A percentile compares a stretch with the other conserved stretches of the same genome.
Conservation (phyloP, 78 protist species). For the Polysphondylium violaceum region DNA sequence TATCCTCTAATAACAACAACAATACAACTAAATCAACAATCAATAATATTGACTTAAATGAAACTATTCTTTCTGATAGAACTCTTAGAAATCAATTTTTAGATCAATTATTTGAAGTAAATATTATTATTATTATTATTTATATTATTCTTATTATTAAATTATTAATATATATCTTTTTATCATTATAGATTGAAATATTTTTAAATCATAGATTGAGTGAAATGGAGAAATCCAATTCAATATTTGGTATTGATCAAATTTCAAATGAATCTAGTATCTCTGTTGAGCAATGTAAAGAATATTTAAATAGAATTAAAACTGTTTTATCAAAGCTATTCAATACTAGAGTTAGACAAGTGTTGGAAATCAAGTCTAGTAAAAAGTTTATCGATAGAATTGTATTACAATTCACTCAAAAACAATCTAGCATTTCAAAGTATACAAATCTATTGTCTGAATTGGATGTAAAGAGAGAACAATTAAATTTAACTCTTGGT, state of each 20-base stretch:
- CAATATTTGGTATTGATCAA: constrained; percentile 31
- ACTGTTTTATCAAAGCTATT: neutral
- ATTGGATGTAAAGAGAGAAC: constrained; percentile 9
- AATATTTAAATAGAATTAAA: neutral
- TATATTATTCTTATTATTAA: neutral
- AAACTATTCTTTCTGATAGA: constrained; percentile 37
- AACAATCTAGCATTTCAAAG: constrained; percentile 22
- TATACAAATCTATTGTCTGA: constrained; percentile 1
- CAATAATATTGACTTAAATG: neutral
- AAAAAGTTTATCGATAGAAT: constrained; percentile 51
- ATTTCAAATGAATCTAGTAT: constrained; percentile 6
- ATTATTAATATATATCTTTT: neutral
- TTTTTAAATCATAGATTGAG: constrained; percentile 27
- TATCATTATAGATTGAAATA: constrained; percentile 11
- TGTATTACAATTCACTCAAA: constrained; percentile 60
- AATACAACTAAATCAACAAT: neutral
- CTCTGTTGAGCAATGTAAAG: constrained; percentile 27
- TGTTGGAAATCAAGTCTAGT: constrained; percentile 59
- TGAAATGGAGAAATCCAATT: constrained; percentile 40
- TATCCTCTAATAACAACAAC: no score
- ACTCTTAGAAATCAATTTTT: constrained; percentile 49
- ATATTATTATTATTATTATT: neutral
- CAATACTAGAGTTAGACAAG: constrained; percentile 25
- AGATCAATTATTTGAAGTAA: constrained; percentile 50
- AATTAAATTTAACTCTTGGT: constrained; percentile 8